Conservation (phyloP, 1,284 basidiomycete genomes). For the Rhodotorula mucilaginosa region DNA sequence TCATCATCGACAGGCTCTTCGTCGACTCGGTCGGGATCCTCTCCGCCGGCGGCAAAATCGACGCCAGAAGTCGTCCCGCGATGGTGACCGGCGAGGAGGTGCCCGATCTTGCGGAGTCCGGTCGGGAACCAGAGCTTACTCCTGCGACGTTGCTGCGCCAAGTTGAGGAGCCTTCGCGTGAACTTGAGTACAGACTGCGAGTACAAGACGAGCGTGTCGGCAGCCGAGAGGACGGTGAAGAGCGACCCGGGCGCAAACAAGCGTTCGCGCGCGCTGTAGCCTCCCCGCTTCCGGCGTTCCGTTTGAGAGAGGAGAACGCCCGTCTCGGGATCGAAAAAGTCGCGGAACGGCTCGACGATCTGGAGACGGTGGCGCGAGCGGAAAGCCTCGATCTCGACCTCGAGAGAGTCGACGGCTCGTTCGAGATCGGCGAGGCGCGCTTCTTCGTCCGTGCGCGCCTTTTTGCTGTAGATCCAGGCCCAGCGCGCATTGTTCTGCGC, state of each 20-base stretch:
- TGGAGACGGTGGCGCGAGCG: conserved; percentile 51
- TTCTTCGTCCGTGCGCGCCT: conserved; percentile 37
- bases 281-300: neutral
- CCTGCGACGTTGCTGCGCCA: conserved; percentile 51
- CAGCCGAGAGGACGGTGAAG: conserved; percentile 56
- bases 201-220: conserved; percentile 53
- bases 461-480: conserved; percentile 47
- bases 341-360: conserved; percentile 57
- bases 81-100: conserved; percentile 43
- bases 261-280: neutral
- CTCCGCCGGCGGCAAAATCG: conserved; percentile 44
- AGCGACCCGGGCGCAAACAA: conserved; percentile 52
- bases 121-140: conserved; percentile 59
- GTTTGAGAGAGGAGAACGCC: conserved; percentile 43
- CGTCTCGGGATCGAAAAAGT: conserved; percentile 47
- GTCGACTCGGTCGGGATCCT: conserved; percentile 37
- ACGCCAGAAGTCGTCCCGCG: conserved; percentile 20
- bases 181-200: conserved; percentile 55
- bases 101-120: conserved; percentile 53
- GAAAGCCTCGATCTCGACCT: conserved; percentile 53
- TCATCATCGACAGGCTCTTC: conserved; percentile 7
- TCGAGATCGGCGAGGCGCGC: conserved; percentile 43
- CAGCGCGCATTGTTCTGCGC: conserved; percentile 20
- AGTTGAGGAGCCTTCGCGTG: conserved; percentile 53
- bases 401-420: conserved; percentile 47